phyloP scores from a whole-genome alignment of 2,329 filamentous ascomycete species.

The Penicillium sp. region DNA sequence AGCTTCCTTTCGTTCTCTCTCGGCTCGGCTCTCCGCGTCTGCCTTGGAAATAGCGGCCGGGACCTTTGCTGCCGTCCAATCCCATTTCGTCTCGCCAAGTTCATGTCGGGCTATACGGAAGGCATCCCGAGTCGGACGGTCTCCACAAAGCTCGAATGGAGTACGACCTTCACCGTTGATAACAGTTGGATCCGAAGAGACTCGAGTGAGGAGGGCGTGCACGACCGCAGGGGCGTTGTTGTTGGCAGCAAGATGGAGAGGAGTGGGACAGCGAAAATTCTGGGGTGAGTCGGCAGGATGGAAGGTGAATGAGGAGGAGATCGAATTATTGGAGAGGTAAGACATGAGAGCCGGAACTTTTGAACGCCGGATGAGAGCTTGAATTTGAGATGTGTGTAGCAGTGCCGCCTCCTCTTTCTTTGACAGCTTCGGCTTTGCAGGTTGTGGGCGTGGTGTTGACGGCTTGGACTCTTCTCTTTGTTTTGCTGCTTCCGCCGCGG shows the following conservation, averaged over 20 bases:
- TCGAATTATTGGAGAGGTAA: slow-evolving; percentile 76
- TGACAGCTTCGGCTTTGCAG: slow-evolving; percentile 62
- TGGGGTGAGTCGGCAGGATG: slow-evolving; percentile 66
- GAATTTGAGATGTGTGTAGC: slow-evolving; percentile 86
- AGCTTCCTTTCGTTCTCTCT: slow-evolving; percentile 70
- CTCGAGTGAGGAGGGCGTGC: slow-evolving; percentile 73
- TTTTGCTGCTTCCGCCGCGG: slow-evolving; percentile 57
- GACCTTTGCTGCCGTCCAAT: slow-evolving; percentile 77
- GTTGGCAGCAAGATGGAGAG: slow-evolving; percentile 82
- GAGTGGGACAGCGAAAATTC: slow-evolving; percentile 79
- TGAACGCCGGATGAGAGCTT: slow-evolving; percentile 82
- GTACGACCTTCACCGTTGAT: slow-evolving; percentile 77
- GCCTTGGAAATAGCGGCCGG: slow-evolving; percentile 70
- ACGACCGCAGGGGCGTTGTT: slow-evolving; percentile 80
- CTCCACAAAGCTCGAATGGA: slow-evolving; percentile 83
- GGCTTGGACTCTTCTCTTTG: slow-evolving; percentile 45
- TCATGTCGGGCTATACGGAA: slow-evolving; percentile 86
- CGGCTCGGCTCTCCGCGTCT: slow-evolving; percentile 71
- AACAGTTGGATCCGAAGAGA: slow-evolving; percentile 71
- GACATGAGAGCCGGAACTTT: slow-evolving; percentile 85
- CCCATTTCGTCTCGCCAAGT: slow-evolving; percentile 74
- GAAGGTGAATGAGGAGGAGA: slow-evolving; percentile 75
- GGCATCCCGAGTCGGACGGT: slow-evolving; percentile 82
- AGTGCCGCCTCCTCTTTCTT: slow-evolving; percentile 83
- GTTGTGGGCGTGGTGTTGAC: slow-evolving; percentile 37